These are phyloP conservation scores for Fonsecaea monophora DNA, from an alignment of 2,329 filamentous ascomycete species.

Conservation along the genomic window DNA sequence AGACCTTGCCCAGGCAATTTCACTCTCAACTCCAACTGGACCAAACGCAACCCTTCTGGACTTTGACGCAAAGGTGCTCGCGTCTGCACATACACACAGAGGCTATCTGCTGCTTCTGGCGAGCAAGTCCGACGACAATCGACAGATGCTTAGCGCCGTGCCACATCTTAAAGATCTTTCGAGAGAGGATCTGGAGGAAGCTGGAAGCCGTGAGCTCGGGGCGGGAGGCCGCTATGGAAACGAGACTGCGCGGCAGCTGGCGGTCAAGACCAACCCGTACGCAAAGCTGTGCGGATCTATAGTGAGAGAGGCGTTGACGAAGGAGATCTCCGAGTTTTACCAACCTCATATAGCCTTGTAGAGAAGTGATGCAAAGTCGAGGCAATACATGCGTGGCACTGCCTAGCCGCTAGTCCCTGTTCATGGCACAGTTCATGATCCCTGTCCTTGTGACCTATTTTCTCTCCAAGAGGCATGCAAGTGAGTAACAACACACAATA, in stretches of 20 bases:
- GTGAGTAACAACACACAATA: not conserved
- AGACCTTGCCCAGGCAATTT: slow-evolving; percentile 55
- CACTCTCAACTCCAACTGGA: slow-evolving; percentile 50
- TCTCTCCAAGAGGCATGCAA: not conserved
- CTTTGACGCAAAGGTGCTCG: slow-evolving; percentile 58
- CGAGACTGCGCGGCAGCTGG: slow-evolving; percentile 62
- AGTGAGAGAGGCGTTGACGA: slow-evolving; percentile 65
- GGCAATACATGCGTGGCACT: not conserved
- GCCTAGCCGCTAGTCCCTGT: too few species aligned
- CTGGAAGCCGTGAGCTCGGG: slow-evolving; percentile 63
- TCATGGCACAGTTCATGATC: not conserved
- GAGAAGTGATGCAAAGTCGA: not conserved
- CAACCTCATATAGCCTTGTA: slow-evolving; percentile 13
- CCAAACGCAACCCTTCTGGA: slow-evolving; percentile 53
- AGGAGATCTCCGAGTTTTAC: slow-evolving; percentile 55
- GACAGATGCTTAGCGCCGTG: slow-evolving; percentile 39
- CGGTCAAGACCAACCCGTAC: slow-evolving; percentile 67
- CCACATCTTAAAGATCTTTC: slow-evolving; percentile 37
- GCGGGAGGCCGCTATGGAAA: slow-evolving; percentile 63
- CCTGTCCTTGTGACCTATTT: not conserved
- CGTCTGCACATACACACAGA: slow-evolving; percentile 63
- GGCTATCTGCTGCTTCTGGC: slow-evolving; percentile 54
- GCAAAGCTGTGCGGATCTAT: slow-evolving; percentile 68
- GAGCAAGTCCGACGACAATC: slow-evolving; percentile 40
- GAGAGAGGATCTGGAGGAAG: slow-evolving; percentile 58